Evolutionary conservation across 805 yeast species (phyloP).

Genomic region (Candida qinlingensis): DNA sequence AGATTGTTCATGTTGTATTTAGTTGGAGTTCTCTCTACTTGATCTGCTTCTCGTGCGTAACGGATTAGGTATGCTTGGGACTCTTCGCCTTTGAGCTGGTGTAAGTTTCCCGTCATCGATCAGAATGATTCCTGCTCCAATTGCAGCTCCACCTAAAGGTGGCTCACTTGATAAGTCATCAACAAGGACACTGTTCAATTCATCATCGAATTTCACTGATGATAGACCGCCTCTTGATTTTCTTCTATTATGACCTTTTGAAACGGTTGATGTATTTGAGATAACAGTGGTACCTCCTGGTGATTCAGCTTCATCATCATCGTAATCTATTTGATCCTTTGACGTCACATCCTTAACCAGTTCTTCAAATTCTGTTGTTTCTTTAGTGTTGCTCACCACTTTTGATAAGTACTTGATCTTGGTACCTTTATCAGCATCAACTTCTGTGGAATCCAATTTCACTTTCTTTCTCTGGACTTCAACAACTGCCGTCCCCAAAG

Average conservation of each 20-base stretch:
- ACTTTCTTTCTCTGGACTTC: not conserved
- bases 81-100: slow-evolving; percentile 24
- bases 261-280: slow-evolving; percentile 2
- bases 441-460: not conserved
- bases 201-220: slow-evolving; percentile 21
- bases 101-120: slow-evolving; percentile 10
- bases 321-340: slow-evolving; percentile 13
- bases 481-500: too few species aligned
- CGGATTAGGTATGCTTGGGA: slow-evolving; percentile 23
- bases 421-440: too few species aligned
- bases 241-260: slow-evolving; percentile 22
- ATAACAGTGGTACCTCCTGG: not conserved
- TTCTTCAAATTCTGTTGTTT: slow-evolving; percentile 11
- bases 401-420: slow-evolving; percentile 1
- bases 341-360: slow-evolving; percentile 22
- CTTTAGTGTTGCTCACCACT: not conserved
- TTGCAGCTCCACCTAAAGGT: not conserved
- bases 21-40: slow-evolving; percentile 21
- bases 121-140: not conserved
- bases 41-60: slow-evolving; percentile 25
- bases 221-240: slow-evolving; percentile 25
- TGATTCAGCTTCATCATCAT: slow-evolving; percentile 6
- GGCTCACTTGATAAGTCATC: not conserved
- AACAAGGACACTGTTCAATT: not conserved
- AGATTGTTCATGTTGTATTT: not conserved